A percentile compares a stretch with the other conserved stretches of the same genome.
phyloP scores from a whole-genome alignment of 202 grass and related monocot genomes.

The Dendrocalamus latiflorus region DNA sequence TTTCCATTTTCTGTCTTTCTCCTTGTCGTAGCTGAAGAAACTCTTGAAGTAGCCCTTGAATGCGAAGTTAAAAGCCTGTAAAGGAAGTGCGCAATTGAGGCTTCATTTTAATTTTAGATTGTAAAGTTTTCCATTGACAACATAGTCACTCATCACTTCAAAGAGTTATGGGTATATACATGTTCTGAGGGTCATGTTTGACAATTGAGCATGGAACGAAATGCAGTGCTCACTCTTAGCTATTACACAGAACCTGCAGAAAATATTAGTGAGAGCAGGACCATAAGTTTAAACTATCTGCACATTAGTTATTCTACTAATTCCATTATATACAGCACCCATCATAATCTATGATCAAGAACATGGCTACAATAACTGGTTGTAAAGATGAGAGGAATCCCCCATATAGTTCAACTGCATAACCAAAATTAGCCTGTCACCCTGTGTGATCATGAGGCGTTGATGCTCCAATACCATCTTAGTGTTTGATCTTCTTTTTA shows the following conservation, averaged over 20 bases:
- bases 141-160: neutral
- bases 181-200: neutral
- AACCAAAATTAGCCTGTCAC: neutral
- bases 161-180: neutral
- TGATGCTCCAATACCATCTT: neutral
- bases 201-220: neutral
- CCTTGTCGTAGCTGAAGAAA: constrained; percentile 61
- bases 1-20: constrained; percentile 58
- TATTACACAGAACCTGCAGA: neutral
- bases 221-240: neutral
- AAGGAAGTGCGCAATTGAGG: neutral
- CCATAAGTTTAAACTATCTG: neutral
- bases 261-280: neutral
- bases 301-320: neutral
- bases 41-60: constrained; percentile 87
- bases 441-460: neutral
- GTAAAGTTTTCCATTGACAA: neutral
- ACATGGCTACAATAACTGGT: neutral
- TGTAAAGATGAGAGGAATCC: neutral
- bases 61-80: constrained; percentile 91
- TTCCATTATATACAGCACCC: neutral
- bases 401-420: neutral
- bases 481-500: neutral
- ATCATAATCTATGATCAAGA: neutral
- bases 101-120: constrained; percentile 5